Conservation (phyloP, 202 grass and related monocot genomes). For the Cymbopogon flexuosus region DNA sequence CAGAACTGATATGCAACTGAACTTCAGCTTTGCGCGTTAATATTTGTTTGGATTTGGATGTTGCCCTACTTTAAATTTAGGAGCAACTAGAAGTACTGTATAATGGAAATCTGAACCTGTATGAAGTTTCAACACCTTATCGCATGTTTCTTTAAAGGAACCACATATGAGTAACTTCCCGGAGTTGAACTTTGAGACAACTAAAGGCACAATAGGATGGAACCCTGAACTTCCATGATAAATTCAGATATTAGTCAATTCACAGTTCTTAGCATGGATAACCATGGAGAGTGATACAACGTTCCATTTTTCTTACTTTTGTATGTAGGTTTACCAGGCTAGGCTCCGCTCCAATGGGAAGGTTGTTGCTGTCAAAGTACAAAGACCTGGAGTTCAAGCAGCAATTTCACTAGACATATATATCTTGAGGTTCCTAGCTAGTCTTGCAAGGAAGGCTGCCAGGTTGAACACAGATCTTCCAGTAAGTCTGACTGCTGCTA, state of each 20-base stretch:
- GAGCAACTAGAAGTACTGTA: not conserved
- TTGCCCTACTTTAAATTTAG: slow-evolving; percentile 5
- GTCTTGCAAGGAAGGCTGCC: slow-evolving; percentile 55
- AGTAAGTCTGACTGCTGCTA: slow-evolving; percentile 36
- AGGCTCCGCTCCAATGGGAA: slow-evolving; percentile 58
- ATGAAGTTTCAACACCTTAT: not conserved
- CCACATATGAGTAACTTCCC: not conserved
- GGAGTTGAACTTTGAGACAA: not conserved
- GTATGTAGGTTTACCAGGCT: slow-evolving; percentile 90
- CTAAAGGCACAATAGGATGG: not conserved
- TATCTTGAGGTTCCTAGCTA: slow-evolving; percentile 89
- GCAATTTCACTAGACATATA: slow-evolving; percentile 91
- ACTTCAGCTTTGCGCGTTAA: not conserved
- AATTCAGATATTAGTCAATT: not conserved
- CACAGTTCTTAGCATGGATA: not conserved
- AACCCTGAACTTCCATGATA: slow-evolving; percentile 14
- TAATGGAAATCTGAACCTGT: not conserved
- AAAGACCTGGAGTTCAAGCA: slow-evolving; percentile 92
- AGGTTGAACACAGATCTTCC: slow-evolving; percentile 93
- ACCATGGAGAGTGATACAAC: not conserved
- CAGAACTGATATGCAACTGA: not conserved
- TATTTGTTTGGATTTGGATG: not conserved
- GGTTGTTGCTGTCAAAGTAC: slow-evolving; percentile 92
- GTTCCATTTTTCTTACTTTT: slow-evolving; percentile 20
- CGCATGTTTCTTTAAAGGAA: not conserved